phyloP scores from a whole-genome alignment of 306 rosid genomes.

The Dryas drummondii region DNA sequence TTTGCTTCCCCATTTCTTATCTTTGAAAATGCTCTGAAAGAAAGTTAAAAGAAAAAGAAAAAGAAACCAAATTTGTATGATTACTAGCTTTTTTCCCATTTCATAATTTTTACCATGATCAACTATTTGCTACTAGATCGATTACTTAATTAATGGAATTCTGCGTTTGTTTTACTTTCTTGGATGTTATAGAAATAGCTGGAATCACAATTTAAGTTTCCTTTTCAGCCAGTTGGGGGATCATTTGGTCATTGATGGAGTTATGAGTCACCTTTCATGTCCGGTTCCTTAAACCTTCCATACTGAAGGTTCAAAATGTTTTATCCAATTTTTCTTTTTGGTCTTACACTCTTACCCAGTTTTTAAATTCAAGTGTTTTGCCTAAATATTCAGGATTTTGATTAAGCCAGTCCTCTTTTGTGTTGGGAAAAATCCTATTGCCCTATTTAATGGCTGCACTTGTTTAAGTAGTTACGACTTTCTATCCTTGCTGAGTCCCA shows the following conservation, averaged over 20 bases:
- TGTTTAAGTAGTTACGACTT: too few relatives aligned
- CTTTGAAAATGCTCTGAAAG: constrained; percentile 24
- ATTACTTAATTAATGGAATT: neutral
- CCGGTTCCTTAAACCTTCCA: neutral
- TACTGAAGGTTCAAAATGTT: neutral
- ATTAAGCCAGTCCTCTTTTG: neutral
- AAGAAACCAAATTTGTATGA: neutral
- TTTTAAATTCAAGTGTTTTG: neutral
- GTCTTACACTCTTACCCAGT: neutral
- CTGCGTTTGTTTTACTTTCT: neutral
- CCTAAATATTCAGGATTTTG: neutral
- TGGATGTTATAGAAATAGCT: neutral
- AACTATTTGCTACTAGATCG: neutral
- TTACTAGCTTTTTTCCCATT: too few relatives aligned
- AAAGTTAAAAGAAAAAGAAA: neutral
- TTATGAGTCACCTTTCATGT: neutral
- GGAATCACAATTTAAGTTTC: neutral
- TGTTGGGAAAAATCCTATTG: too few relatives aligned
- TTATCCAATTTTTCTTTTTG: neutral
- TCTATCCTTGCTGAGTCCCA: too few relatives aligned
- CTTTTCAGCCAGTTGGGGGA: neutral
- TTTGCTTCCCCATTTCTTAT: neutral
- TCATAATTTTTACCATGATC: neutral
- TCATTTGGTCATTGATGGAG: neutral
- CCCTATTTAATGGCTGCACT: too few relatives aligned